Percentiles rank a stretch among this genome's conserved stretches.
These are phyloP conservation scores for Zygosaccharomyces sapae DNA, from an alignment of 1,139 yeast species.

Conservation along the genomic window DNA sequence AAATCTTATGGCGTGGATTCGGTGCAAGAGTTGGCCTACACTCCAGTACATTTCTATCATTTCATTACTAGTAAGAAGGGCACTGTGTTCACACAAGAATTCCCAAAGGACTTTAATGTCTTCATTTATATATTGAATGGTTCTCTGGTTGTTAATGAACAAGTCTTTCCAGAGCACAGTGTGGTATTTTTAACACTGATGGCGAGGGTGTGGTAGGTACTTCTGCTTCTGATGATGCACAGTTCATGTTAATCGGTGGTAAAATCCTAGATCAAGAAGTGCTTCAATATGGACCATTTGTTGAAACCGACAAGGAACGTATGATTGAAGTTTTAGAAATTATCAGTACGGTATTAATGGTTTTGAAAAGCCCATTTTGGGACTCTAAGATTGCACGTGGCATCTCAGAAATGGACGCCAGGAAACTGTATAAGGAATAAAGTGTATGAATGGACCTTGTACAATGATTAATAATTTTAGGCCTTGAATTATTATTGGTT, in stretches of 20 bases:
- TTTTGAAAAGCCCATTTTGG: conserved; percentile 72
- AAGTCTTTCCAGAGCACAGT: conserved; percentile 45
- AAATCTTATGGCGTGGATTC: conserved; percentile 71
- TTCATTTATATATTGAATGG: conserved; percentile 73
- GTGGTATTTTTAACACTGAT: conserved; percentile 63
- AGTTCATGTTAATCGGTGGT: conserved; percentile 73
- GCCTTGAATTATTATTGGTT: not conserved
- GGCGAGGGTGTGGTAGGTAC: conserved; percentile 55
- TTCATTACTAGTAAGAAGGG: conserved; percentile 59
- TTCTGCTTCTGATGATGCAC: conserved; percentile 39
- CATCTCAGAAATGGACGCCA: conserved; percentile 35
- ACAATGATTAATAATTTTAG: not conserved
- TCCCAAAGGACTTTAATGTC: conserved; percentile 63
- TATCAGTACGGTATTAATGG: conserved; percentile 70
- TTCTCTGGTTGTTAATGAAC: conserved; percentile 47
- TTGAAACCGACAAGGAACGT: conserved; percentile 58
- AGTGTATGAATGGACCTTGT: not conserved
- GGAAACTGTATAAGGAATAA: conserved; percentile 4
- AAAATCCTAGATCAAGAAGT: conserved; percentile 69
- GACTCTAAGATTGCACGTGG: conserved; percentile 60
- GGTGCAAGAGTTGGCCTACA: conserved; percentile 71
- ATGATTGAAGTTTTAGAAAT: conserved; percentile 68
- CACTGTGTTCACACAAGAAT: conserved; percentile 57
- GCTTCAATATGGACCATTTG: conserved; percentile 88
- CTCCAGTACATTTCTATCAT: conserved; percentile 77